Percentiles rank a stretch among this genome's conserved stretches.
Evolutionary conservation across 106 monocot species (phyloP).

Genomic region (Dactylorhiza incarnata): DNA sequence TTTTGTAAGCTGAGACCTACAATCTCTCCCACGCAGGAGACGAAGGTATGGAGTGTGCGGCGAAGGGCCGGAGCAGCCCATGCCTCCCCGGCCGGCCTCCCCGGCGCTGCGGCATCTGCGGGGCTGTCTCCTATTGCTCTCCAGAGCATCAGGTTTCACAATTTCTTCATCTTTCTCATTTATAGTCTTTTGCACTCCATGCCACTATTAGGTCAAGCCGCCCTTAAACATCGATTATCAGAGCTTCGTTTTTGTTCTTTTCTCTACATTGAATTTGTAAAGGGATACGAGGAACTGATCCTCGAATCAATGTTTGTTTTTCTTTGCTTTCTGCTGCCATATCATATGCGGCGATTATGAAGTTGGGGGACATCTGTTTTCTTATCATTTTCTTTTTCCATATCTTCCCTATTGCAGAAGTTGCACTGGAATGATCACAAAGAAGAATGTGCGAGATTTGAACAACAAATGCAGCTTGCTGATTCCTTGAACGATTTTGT

Average conservation of each 20-base stretch:
- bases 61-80: conserved; percentile 37
- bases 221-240: not conserved
- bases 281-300: not conserved
- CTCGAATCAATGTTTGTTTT: not conserved
- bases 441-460: conserved; percentile 75
- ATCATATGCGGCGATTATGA: not conserved
- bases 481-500: conserved; percentile 59
- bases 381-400: not conserved
- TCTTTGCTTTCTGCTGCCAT: not conserved
- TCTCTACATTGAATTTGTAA: not conserved
- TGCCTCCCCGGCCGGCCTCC: conserved; percentile 30
- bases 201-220: not conserved
- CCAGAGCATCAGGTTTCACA: conserved; percentile 52
- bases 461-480: conserved; percentile 51
- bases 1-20: too few species aligned
- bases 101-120: conserved; percentile 70
- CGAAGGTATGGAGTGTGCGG: conserved; percentile 67
- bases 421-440: conserved; percentile 77
- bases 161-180: not conserved
- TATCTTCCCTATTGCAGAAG: conserved; percentile 26
- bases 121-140: conserved; percentile 87
- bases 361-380: not conserved
- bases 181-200: not conserved
- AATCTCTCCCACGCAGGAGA: too few species aligned
- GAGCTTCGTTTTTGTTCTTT: not conserved